Evolutionary conservation across 1,139 yeast species (phyloP).

Genomic region (Yamadazyma atmosphaerica): DNA sequence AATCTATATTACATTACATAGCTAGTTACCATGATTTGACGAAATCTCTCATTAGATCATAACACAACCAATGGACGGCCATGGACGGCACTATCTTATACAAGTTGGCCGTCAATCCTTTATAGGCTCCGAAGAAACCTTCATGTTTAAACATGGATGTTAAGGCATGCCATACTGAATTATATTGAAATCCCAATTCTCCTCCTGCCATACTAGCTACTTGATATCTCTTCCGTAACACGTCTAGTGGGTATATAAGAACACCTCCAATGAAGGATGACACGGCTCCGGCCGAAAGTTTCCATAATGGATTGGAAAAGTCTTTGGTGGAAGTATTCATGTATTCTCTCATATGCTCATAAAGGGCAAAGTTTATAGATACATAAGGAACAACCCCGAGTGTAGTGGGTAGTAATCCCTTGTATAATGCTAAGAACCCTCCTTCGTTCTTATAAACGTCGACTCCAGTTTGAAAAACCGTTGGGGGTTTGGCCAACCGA

Average conservation of each 20-base stretch:
- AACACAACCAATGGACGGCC: slow-evolving; percentile 93
- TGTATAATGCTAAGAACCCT: slow-evolving; percentile 72
- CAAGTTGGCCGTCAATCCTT: slow-evolving; percentile 84
- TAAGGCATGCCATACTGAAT: slow-evolving; percentile 71
- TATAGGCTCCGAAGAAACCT: slow-evolving; percentile 81
- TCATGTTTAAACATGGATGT: slow-evolving; percentile 66
- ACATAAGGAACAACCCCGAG: slow-evolving; percentile 96
- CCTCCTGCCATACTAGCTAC: slow-evolving; percentile 82
- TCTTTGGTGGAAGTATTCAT: slow-evolving; percentile 38
- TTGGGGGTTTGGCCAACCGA: slow-evolving; percentile 57
- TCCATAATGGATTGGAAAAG: slow-evolving; percentile 51
- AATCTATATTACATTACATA: not conserved
- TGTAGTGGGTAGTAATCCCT: slow-evolving; percentile 87
- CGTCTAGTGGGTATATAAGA: slow-evolving; percentile 86
- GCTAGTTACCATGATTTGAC: slow-evolving; percentile 32
- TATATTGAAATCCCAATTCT: slow-evolving; percentile 78
- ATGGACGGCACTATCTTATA: slow-evolving; percentile 91
- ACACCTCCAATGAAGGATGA: slow-evolving; percentile 74
- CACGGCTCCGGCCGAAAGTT: slow-evolving; percentile 77
- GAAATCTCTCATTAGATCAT: slow-evolving; percentile 60
- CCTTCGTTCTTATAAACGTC: slow-evolving; percentile 77
- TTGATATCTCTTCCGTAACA: slow-evolving; percentile 85
- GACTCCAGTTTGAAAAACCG: slow-evolving; percentile 58
- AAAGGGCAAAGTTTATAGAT: slow-evolving; percentile 87
- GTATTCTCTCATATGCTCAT: slow-evolving; percentile 73